A percentile compares a stretch with the other conserved stretches of the same genome.
Evolutionary conservation across 2,329 filamentous ascomycete species (phyloP).

Genomic region (Fusarium humuli): DNA sequence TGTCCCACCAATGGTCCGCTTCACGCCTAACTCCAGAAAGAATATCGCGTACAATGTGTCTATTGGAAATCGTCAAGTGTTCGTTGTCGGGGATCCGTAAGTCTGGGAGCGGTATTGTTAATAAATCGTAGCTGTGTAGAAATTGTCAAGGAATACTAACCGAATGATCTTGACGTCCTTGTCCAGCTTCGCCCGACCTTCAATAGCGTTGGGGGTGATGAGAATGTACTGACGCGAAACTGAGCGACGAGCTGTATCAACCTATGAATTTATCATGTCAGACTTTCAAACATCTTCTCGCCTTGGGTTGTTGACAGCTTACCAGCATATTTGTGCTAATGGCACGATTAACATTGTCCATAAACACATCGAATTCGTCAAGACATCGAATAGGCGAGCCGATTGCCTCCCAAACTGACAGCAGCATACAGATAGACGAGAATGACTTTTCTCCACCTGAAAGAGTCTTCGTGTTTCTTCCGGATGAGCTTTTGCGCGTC

Average conservation of each 20-base stretch:
- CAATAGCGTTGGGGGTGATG: conserved; percentile 91
- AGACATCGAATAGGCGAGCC: conserved; percentile 93
- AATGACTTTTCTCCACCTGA: conserved; percentile 98
- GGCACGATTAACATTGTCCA: conserved; percentile 96
- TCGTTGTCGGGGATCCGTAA: conserved; percentile 70
- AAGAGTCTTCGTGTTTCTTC: conserved; percentile 88
- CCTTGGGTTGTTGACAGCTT: conserved; percentile 52
- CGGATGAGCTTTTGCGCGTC: conserved; percentile 75
- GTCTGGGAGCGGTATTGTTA: conserved; percentile 53
- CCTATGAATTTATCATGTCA: conserved; percentile 59
- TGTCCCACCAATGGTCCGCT: conserved; percentile 15
- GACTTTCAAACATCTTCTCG: background rate
- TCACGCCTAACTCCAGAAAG: conserved; percentile 24
- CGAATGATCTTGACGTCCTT: conserved; percentile 83
- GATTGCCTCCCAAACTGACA: conserved; percentile 98
- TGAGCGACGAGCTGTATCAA: conserved; percentile 83
- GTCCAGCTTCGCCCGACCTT: conserved; percentile 66
- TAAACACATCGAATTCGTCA: conserved; percentile 99
- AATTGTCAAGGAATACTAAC: conserved; percentile 54
- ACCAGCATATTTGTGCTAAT: conserved; percentile 95
- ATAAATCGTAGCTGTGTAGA: conserved; percentile 11
- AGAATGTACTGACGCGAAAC: conserved; percentile 95
- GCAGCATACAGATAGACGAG: conserved; percentile 91
- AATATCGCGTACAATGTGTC: conserved; percentile 6
- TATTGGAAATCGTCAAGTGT: conserved; percentile 50